These are phyloP conservation scores for Euphorbia lathyris DNA, from an alignment of 345 rosid genomes.

Conservation along the genomic window DNA sequence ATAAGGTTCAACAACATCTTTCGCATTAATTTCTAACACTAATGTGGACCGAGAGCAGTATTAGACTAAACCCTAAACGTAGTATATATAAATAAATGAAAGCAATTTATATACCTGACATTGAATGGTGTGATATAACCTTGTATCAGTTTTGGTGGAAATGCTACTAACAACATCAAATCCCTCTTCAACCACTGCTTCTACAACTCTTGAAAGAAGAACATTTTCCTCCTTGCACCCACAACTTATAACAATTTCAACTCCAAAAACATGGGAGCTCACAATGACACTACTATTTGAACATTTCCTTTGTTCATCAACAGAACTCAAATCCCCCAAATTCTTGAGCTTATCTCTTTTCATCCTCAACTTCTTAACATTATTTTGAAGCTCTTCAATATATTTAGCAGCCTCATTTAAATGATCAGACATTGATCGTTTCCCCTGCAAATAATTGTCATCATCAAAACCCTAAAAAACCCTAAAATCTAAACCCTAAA, in stretches of 20 bases:
- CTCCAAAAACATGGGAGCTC: constrained; percentile 36
- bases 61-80: neutral
- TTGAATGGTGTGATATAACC: constrained; percentile 22
- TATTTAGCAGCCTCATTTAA: constrained; percentile 67
- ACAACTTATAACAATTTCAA: constrained; percentile 47
- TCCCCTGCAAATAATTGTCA: constrained; percentile 50
- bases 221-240: constrained; percentile 25
- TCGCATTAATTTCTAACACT: too few relatives aligned
- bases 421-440: constrained; percentile 77
- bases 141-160: constrained; percentile 21
- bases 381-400: constrained; percentile 45
- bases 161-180: constrained; percentile 27
- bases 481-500: neutral
- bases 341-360: constrained; percentile 43
- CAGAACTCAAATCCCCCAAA: constrained; percentile 22
- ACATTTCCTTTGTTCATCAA: constrained; percentile 8
- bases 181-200: constrained; percentile 28
- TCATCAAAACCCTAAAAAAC: constrained; percentile 10
- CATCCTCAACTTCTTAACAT: constrained; percentile 38
- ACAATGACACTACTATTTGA: constrained; percentile 29
- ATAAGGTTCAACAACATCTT: too few relatives aligned
- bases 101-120: constrained; percentile 28
- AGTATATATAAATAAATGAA: neutral
- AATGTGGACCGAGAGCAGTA: too few relatives aligned
- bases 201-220: constrained; percentile 29